These are phyloP conservation scores for Pseudonitzschia delicatissima DNA, from an alignment of 108 stramenopile species.

Conservation along the genomic window DNA sequence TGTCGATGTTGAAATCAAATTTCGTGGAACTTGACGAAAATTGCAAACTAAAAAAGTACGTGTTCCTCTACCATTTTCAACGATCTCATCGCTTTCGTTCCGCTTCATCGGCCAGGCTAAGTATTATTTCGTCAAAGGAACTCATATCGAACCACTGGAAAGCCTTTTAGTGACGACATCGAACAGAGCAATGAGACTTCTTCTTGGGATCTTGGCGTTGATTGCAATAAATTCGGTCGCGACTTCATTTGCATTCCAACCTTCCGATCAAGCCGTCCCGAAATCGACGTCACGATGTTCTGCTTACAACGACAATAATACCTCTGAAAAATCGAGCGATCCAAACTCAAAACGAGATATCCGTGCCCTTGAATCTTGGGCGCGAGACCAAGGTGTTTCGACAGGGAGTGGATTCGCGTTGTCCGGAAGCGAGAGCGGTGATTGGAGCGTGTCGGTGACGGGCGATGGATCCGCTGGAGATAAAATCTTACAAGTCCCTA, in stretches of 20 bases:
- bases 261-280: constrained; percentile 1
- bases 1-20: too few relatives aligned
- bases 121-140: too few relatives aligned
- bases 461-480: constrained; percentile 13
- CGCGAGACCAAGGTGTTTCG: not conserved
- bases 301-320: not conserved
- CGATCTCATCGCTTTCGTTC: too few relatives aligned
- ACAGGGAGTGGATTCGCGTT: not conserved
- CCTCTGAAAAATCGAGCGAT: not conserved
- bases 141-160: too few relatives aligned
- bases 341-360: not conserved
- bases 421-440: not conserved
- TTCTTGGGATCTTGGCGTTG: not conserved
- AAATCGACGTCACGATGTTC: not conserved
- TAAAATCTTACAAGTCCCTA: constrained; percentile 20
- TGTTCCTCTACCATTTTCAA: too few relatives aligned
- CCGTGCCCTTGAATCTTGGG: constrained; percentile 12
- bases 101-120: too few relatives aligned
- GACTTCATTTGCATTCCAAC: not conserved
- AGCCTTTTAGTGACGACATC: too few relatives aligned
- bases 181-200: not conserved
- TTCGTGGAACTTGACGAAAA: too few relatives aligned
- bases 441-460: constrained; percentile 6
- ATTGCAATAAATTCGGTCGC: not conserved
- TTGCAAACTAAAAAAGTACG: too few relatives aligned